Base-by-base conservation (phyloP, 345 rosid genomes). In the Arabidopsis arenosa region DNA sequence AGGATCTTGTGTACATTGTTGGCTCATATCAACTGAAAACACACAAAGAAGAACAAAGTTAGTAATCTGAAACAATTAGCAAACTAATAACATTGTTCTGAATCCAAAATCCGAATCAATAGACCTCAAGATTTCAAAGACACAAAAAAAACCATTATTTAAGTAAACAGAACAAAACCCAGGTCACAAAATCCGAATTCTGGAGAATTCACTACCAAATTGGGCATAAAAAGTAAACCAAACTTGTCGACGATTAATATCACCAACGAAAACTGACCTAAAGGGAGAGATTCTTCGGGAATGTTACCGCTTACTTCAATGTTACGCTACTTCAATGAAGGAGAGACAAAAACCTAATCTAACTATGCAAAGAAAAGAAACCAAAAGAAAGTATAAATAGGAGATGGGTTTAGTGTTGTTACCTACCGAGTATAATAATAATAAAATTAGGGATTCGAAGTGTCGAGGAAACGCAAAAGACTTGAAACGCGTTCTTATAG, bases 11-110 rank as follows among this genome's bases (percentile, higher is more conserved):
- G 89, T 85, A 69, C 78, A 7, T 2, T 3, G 1, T 45, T 45
- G 81, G 70, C 90, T 88, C 98, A 92, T 92, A 30, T 74, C 74
- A 55, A 32, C 81, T 74, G 82, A 11, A 43, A 78, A 57, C 43
- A 44, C 9, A 55, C 9, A 63, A 4, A 47, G 39, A 69, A 23
- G 26, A 17, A 28, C 26, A 52, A 54, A 33, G 68, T 58, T 40
- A 72, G 39, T 9, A 13, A 59, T 67, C 45, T 40, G 44, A 75
- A 36, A 51, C 61, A 49, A 21, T 35, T 17, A 17, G 17, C 14
- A 56, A 33, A 9, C 40, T 7, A 14, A 30, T 28, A 6, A 8
- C 11, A 23, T 49, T 26, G 9, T 48, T 61, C 33, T 52, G 62
- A 74, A 21, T n/a, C 28, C 8, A 18, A 48, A 28, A 28, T 28